Evolutionary conservation across 106 monocot genomes (phyloP).

Genomic region (Dioscorea alata): DNA sequence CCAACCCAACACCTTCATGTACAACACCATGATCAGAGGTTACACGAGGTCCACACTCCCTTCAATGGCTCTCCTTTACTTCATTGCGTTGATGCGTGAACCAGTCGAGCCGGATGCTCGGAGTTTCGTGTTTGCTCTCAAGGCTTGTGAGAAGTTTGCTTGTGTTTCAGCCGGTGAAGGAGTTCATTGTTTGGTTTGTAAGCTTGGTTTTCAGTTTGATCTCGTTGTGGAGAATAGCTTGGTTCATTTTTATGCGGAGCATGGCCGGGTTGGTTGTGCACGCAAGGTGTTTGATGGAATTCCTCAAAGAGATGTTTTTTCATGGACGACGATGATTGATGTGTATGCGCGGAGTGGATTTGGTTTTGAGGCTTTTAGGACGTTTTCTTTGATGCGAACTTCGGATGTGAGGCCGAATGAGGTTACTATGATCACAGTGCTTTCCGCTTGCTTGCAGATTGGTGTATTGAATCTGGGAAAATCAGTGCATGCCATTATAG

Average conservation of each 20-base stretch:
- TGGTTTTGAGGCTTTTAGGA: constrained; percentile 20
- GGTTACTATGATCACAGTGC: constrained; percentile 48
- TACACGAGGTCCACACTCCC: constrained; percentile 17
- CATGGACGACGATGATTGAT: constrained; percentile 78
- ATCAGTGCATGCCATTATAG: constrained; percentile 28
- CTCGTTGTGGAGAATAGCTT: constrained; percentile 43
- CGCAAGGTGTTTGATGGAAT: constrained; percentile 35
- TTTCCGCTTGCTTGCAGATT: constrained; percentile 49
- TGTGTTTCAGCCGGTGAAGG: constrained; percentile 11
- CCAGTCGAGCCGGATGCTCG: constrained; percentile 27
- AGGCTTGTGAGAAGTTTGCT: constrained; percentile 29
- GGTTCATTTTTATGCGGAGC: constrained; percentile 40
- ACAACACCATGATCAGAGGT: constrained; percentile 62
- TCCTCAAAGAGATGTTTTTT: constrained; percentile 48
- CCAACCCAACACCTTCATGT: constrained; percentile 45
- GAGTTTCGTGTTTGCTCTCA: constrained; percentile 51
- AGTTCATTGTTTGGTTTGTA: constrained; percentile 29
- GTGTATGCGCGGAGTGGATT: constrained; percentile 27
- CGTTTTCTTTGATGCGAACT: constrained; percentile 31
- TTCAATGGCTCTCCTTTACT: not conserved
- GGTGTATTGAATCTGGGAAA: constrained; percentile 31
- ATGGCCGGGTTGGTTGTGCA: constrained; percentile 13
- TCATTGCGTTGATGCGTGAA: constrained; percentile 28
- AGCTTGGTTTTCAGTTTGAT: constrained; percentile 26
- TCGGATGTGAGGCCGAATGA: constrained; percentile 28